Conservation (phyloP, 1,284 basidiomycete genomes). For the Porodaedalea pini region DNA sequence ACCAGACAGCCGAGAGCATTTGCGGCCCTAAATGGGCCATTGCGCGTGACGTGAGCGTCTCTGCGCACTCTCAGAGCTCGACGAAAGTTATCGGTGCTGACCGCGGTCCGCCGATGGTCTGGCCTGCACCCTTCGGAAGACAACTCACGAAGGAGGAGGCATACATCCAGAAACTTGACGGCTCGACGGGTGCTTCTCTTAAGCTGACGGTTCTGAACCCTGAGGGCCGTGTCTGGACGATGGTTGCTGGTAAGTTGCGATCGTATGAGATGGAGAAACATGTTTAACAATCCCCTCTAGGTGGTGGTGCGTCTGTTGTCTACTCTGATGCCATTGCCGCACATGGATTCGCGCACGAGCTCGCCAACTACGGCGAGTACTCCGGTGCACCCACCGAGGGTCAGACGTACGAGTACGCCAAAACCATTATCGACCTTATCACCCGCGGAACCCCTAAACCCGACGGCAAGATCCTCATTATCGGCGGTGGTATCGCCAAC, state of each 20-base stretch:
- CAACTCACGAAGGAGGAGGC: slow-evolving; percentile 98
- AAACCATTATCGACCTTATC: slow-evolving; percentile 97
- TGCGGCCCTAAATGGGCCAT: slow-evolving; percentile 99
- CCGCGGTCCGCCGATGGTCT: slow-evolving; percentile 97
- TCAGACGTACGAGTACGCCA: slow-evolving; percentile 99
- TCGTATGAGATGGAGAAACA: not conserved
- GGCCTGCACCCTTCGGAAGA: slow-evolving; percentile 97
- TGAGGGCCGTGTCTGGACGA: slow-evolving; percentile 97
- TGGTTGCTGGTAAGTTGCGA: slow-evolving; percentile 82
- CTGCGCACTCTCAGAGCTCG: slow-evolving; percentile 48
- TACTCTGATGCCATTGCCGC: slow-evolving; percentile 97
- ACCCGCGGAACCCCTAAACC: slow-evolving; percentile 83
- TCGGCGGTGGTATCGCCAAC: slow-evolving; percentile 99
- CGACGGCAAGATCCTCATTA: slow-evolving; percentile 97
- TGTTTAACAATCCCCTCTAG: not conserved
- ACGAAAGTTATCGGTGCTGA: slow-evolving; percentile 69
- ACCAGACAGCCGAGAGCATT: slow-evolving; percentile 97
- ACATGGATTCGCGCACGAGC: slow-evolving; percentile 94
- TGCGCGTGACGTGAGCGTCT: slow-evolving; percentile 84
- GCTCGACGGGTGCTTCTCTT: slow-evolving; percentile 94
- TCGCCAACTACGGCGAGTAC: slow-evolving; percentile 99
- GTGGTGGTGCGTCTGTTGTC: slow-evolving; percentile 73
- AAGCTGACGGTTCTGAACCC: slow-evolving; percentile 97
- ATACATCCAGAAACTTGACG: slow-evolving; percentile 98
- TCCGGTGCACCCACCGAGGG: slow-evolving; percentile 97